Percentiles rank a stretch among this genome's conserved stretches.
phyloP scores from a whole-genome alignment of 108 stramenopile species.

The Chaetoceros tenuissimus region DNA sequence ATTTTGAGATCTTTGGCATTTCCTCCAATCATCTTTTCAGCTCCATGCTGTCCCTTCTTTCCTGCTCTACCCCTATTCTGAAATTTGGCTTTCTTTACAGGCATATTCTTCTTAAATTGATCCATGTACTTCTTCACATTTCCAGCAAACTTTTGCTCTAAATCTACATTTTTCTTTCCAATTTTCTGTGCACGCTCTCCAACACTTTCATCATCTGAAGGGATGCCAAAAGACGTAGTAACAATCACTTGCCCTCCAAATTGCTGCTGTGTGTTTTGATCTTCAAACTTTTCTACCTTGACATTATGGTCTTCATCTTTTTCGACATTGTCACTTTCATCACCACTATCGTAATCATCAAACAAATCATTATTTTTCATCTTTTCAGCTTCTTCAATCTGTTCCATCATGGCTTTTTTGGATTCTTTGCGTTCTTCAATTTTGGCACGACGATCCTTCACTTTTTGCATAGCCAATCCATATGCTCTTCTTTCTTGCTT shows the following conservation, averaged over 20 bases:
- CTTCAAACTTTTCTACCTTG: slow-evolving; percentile 43
- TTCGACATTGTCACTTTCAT: slow-evolving; percentile 12
- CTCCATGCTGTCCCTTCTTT: slow-evolving; percentile 73
- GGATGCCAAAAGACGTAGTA: slow-evolving; percentile 54
- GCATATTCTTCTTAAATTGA: slow-evolving; percentile 60
- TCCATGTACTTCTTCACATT: slow-evolving; percentile 58
- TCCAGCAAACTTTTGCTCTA: slow-evolving; percentile 55
- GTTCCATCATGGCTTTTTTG: slow-evolving; percentile 44
- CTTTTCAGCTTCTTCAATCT: slow-evolving; percentile 59
- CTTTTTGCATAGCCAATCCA: slow-evolving; percentile 88
- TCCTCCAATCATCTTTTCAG: slow-evolving; percentile 72
- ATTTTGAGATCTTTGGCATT: slow-evolving; percentile 53
- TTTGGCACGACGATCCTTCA: slow-evolving; percentile 75
- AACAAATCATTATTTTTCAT: slow-evolving; percentile 29
- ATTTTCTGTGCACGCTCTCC: slow-evolving; percentile 16
- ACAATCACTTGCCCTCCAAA: slow-evolving; percentile 78
- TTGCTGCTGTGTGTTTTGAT: slow-evolving; percentile 39
- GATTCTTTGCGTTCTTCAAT: slow-evolving; percentile 46
- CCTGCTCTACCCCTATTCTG: slow-evolving; percentile 10
- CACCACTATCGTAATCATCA: slow-evolving; percentile 9
- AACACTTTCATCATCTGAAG: slow-evolving; percentile 36
- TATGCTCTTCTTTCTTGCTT: slow-evolving; percentile 72
- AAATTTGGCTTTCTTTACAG: slow-evolving; percentile 35
- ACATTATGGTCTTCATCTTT: slow-evolving; percentile 6
- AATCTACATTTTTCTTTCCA: slow-evolving; percentile 33